phyloP scores from a whole-genome alignment of 31 red algal genomes.

The Asparagopsis taxiformis region DNA sequence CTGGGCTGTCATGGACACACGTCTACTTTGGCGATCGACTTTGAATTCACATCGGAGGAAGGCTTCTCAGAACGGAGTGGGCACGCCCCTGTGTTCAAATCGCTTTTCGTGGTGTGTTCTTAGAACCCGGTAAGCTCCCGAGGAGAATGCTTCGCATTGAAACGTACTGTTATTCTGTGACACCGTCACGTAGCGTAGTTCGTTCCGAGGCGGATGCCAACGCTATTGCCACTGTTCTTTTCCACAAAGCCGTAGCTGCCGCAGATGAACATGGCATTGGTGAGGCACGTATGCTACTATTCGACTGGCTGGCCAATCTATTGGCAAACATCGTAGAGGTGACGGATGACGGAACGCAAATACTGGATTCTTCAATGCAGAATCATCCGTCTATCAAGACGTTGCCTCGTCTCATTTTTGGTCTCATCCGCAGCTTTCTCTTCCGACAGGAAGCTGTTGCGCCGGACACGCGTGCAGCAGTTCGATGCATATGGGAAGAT shows the following conservation, averaged over 20 bases:
- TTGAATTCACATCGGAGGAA: constrained; percentile 1
- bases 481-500: constrained; percentile 61
- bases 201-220: constrained; percentile 50
- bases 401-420: constrained; percentile 49
- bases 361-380: constrained; percentile 13
- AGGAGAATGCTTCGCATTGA: constrained; percentile 49
- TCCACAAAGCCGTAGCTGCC: constrained; percentile 47
- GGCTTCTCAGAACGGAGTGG: background rate
- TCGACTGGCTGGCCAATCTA: constrained; percentile 59
- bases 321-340: constrained; percentile 21
- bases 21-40: constrained; percentile 49
- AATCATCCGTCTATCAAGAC: constrained; percentile 23
- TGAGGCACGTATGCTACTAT: constrained; percentile 50
- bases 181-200: constrained; percentile 3
- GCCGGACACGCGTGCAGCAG: constrained; percentile 28
- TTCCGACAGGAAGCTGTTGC: constrained; percentile 64
- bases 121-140: constrained; percentile 61
- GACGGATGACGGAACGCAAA: background rate
- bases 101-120: constrained; percentile 59
- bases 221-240: constrained; percentile 40
- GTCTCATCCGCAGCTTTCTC: constrained; percentile 60
- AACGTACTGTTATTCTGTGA: constrained; percentile 18
- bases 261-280: constrained; percentile 59
- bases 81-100: constrained; percentile 31
- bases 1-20: constrained; percentile 55